phyloP scores from a whole-genome alignment of 495 filamentous ascomycete genomes.

The Venustampulla echinocandica region DNA sequence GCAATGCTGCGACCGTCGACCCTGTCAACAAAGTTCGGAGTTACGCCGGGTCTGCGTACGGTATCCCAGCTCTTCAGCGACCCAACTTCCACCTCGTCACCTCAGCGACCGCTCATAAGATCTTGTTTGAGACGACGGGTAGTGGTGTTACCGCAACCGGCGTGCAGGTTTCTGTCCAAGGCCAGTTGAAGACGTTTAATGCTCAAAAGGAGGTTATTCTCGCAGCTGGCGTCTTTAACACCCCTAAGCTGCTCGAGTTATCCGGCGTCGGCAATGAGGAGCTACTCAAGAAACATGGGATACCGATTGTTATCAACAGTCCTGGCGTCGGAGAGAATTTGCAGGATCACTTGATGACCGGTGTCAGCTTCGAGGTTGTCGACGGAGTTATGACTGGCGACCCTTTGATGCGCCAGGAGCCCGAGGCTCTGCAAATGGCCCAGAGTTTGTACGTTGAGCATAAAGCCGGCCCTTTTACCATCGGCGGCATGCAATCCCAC shows the following conservation, averaged over 20 bases:
- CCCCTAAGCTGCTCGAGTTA: constrained; percentile 18
- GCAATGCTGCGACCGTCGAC: constrained; percentile 36
- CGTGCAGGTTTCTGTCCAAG: constrained; percentile 30
- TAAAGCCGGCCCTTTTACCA: constrained; percentile 17
- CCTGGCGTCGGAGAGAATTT: constrained; percentile 38
- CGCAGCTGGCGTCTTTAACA: constrained; percentile 9
- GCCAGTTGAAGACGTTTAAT: neutral
- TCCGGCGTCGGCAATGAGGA: constrained; percentile 16
- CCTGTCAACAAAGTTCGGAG: constrained; percentile 30
- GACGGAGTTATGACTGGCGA: constrained; percentile 14
- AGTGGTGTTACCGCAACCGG: neutral
- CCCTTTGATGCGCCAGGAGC: constrained; percentile 14
- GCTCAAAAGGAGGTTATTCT: constrained; percentile 16
- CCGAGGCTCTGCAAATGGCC: constrained; percentile 10
- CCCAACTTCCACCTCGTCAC: constrained; percentile 39
- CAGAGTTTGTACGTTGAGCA: constrained; percentile 11
- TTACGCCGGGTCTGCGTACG: constrained; percentile 31
- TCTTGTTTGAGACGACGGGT: constrained; percentile 30
- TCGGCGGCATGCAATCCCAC: constrained; percentile 15
- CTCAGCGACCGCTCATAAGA: constrained; percentile 34
- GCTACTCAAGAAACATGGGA: constrained; percentile 32
- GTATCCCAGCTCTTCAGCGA: constrained; percentile 25
- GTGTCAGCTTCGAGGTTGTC: neutral
- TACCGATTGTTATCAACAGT: constrained; percentile 34
- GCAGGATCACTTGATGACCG: constrained; percentile 25